phyloP scores from a whole-genome alignment of 768 basidiomycete species.

The Auricularia sp. region DNA sequence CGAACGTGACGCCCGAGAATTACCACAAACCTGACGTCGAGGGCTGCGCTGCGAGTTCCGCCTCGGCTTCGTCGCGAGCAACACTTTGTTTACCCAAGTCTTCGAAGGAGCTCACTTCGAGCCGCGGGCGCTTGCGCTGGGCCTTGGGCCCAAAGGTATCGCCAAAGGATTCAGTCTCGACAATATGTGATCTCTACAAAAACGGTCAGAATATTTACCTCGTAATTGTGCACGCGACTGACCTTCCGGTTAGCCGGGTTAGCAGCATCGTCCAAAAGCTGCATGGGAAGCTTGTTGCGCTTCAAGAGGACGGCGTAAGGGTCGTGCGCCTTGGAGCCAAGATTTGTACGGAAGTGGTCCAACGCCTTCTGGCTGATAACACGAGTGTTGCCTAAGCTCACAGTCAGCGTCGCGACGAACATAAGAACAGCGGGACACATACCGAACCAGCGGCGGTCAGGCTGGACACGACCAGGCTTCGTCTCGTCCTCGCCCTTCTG shows the following conservation, averaged over 20 bases:
- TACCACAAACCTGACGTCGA: neutral
- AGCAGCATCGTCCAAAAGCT: conserved; percentile 79
- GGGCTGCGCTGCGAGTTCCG: neutral
- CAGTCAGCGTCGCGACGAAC: neutral
- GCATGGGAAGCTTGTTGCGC: conserved; percentile 96
- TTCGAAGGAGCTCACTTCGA: conserved; percentile 86
- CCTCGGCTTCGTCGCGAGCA: conserved; percentile 41
- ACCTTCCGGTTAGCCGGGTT: conserved; percentile 76
- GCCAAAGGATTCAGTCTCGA: conserved; percentile 88
- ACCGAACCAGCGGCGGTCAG: conserved; percentile 98
- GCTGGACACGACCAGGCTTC: conserved; percentile 82
- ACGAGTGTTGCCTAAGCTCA: conserved; percentile 76
- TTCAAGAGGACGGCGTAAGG: conserved; percentile 92
- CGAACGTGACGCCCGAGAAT: neutral
- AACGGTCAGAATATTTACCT: conserved; percentile 6
- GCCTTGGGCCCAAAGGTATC: conserved; percentile 96
- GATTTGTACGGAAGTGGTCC: conserved; percentile 90
- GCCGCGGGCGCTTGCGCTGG: conserved; percentile 78
- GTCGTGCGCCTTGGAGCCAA: conserved; percentile 76
- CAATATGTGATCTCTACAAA: conserved; percentile 77
- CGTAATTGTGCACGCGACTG: conserved; percentile 5
- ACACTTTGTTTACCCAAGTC: conserved; percentile 66
- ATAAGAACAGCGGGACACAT: conserved; percentile 16
- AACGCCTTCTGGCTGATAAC: conserved; percentile 94
- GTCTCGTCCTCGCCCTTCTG: conserved; percentile 93